Evolutionary conservation across 192 early-diverging fungal species (phyloP).

Genomic region (Gigaspora rosea): DNA sequence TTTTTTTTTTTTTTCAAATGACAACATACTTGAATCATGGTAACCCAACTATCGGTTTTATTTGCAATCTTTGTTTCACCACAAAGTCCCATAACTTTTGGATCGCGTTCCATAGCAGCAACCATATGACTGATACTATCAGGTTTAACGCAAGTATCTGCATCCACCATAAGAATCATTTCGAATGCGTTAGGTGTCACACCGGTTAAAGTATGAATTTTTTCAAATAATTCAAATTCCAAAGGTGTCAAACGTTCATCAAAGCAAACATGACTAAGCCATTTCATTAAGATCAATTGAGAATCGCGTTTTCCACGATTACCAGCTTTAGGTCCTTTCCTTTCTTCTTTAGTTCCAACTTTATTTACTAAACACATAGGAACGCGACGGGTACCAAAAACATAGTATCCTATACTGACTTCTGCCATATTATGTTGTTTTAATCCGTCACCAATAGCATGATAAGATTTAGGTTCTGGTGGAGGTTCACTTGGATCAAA

Average conservation of each 20-base stretch:
- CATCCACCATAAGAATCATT: constrained; percentile 85
- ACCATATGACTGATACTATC: constrained; percentile 86
- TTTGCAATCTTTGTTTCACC: constrained; percentile 97
- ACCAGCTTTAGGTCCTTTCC: constrained; percentile 67
- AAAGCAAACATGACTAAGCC: constrained; percentile 76
- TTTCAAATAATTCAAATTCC: constrained; percentile 91
- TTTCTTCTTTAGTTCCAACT: constrained; percentile 69
- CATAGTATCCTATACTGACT: constrained; percentile 81
- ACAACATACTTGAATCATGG: constrained; percentile 81
- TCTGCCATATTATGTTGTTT: constrained; percentile 85
- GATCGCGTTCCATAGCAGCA: constrained; percentile 88
- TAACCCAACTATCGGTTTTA: constrained; percentile 82
- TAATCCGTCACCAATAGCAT: constrained; percentile 78
- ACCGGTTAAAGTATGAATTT: constrained; percentile 75
- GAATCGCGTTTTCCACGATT: constrained; percentile 98
- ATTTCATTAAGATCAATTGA: constrained; percentile 94
- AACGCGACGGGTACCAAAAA: constrained; percentile 55
- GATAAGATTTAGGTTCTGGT: constrained; percentile 78
- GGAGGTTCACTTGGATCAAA: constrained; percentile 55
- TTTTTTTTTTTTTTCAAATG: constrained; percentile 50
- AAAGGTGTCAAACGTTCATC: constrained; percentile 89
- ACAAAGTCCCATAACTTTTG: constrained; percentile 92
- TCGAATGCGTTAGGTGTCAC: constrained; percentile 88
- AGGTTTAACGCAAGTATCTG: constrained; percentile 82
- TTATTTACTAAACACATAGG: constrained; percentile 74